Percentiles rank a stretch among this genome's conserved stretches.
Evolutionary conservation across 208 protist species (phyloP).

Genomic region (Crithidia thermophila): DNA sequence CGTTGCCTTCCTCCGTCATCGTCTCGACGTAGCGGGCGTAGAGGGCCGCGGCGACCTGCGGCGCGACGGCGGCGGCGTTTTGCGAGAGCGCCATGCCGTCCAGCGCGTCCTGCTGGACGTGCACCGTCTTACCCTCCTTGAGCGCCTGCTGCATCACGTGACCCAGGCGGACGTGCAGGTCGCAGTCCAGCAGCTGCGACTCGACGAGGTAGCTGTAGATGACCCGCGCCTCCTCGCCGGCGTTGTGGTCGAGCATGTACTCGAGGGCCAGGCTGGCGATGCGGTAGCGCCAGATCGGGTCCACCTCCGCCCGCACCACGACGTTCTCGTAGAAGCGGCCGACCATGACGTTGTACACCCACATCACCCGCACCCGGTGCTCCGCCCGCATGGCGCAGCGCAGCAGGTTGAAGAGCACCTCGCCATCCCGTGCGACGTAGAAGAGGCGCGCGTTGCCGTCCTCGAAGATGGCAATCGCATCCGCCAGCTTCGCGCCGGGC

Average conservation of each 20-base stretch:
- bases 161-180: conserved; percentile 82
- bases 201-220: conserved; percentile 82
- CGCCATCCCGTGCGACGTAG: conserved; percentile 86
- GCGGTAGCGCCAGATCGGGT: conserved; percentile 84
- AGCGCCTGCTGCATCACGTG: conserved; percentile 77
- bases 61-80: conserved; percentile 60
- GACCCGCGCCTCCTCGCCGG: conserved; percentile 66
- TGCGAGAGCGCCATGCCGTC: conserved; percentile 52
- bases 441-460: conserved; percentile 83
- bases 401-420: conserved; percentile 85
- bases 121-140: conserved; percentile 66
- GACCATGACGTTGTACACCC: conserved; percentile 89
- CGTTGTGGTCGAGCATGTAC: conserved; percentile 75
- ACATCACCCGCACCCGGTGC: conserved; percentile 88
- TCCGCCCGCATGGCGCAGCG: conserved; percentile 77
- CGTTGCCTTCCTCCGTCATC: conserved; percentile 15
- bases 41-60: conserved; percentile 72
- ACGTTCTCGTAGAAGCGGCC: conserved; percentile 88
- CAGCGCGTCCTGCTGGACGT: conserved; percentile 31
- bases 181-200: conserved; percentile 60
- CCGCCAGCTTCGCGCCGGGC: conserved; percentile 69
- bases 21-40: conserved; percentile 50
- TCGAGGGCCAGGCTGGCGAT: conserved; percentile 69
- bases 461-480: conserved; percentile 90
- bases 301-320: conserved; percentile 74